phyloP scores from a whole-genome alignment of 345 rosid genomes.

The Lumnitzera littorea region DNA sequence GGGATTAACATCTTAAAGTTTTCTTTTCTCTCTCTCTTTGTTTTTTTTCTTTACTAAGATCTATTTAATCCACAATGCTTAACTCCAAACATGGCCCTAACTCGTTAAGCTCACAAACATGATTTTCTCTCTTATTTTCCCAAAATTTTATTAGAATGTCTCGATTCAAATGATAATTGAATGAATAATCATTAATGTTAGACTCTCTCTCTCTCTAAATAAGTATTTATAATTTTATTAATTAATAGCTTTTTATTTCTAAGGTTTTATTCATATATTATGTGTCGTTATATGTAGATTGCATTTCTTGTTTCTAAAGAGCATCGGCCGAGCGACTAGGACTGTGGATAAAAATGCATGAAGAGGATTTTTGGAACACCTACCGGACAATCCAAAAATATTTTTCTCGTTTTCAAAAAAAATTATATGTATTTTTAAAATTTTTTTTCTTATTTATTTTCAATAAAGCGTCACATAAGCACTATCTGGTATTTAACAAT shows the following conservation, averaged over 20 bases:
- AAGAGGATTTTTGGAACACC: constrained; percentile 38
- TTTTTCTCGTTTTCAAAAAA: too few species aligned
- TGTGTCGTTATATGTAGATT: constrained; percentile 27
- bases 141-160: background rate
- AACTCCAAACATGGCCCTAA: accelerated
- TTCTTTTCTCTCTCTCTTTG: too few species aligned
- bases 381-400: constrained; percentile 27
- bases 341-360: constrained; percentile 65
- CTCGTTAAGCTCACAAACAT: background rate
- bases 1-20: too few species aligned
- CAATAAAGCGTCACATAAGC: too few species aligned
- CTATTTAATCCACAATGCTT: background rate
- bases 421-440: too few species aligned
- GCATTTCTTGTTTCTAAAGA: constrained; percentile 18
- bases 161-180: constrained; percentile 37
- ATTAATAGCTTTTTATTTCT: background rate
- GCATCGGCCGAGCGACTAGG: constrained; percentile 70
- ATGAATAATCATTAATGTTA: constrained; percentile 57
- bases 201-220: background rate
- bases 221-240: background rate
- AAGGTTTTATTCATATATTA: too few species aligned
- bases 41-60: background rate
- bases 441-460: too few species aligned
- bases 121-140: background rate
- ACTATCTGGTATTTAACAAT: too few species aligned